Base-by-base conservation (phyloP, 148 eudicot genomes). In the Cornus kousa region DNA sequence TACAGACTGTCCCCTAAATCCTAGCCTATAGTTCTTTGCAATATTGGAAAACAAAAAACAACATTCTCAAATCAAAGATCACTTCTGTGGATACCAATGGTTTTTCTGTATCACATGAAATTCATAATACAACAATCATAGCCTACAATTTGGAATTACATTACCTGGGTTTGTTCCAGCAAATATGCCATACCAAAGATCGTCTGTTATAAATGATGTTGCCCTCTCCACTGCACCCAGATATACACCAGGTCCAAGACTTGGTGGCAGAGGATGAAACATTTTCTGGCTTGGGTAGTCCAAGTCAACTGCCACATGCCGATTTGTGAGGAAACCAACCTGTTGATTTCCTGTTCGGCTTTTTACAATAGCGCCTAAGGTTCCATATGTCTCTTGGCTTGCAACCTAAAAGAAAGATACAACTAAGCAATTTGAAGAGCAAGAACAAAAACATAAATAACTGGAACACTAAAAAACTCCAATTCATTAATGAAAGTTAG, bases 161-260 rank as follows among this genome's bases (percentile, higher is more conserved):
- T 83, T 88, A 90, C 94, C 94, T 85, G 94, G 94, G 77, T 90
- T 90, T 40, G 83, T 84, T 68, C 94, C 94, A 22, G 94, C 94
- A 80, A 90, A 90, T 37, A 87, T 88, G 71, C 88, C 94, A 83
- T 90, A 90, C 94, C 94, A 90, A 77, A 87, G 90, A 80, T 87
- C 90, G 81, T 90, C 94, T 32, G 87, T 85, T 57, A 90, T 87
- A 68, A 88, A 90, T 22, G 94, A 90, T 31, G 94, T 90, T 24
- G 94, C 94, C 81, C 94, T 89, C 75, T 90, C 91, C 65, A 90
- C 94, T 33, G 91, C 91, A 79, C 94, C 94, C 23, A 90, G 85
- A 87, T 90, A 90, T 14, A 90, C 94, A 64, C 94, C 90, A 68
- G 94, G 94, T 70, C 94, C 94, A 79, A 88, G 90, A 82, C 88